These are phyloP conservation scores for Barnettozyma vustinii DNA, from an alignment of 805 yeast genomes.

Conservation along the genomic window DNA sequence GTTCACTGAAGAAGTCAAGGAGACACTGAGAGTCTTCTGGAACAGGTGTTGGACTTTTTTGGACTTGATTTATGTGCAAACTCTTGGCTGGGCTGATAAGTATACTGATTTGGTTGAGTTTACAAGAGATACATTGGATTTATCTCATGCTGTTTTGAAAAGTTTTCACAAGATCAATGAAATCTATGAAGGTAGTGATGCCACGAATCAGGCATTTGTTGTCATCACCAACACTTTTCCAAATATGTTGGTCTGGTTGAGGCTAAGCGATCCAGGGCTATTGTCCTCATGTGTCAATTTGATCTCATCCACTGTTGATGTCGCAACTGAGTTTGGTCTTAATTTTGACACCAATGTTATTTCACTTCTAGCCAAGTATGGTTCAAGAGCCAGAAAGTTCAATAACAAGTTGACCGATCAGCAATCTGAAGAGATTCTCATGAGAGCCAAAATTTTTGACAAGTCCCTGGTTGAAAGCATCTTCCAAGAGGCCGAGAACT, in stretches of 20 bases:
- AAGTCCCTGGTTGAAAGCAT: conserved; percentile 48
- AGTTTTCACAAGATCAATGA: conserved; percentile 49
- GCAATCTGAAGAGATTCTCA: conserved; percentile 59
- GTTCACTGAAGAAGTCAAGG: conserved; percentile 22
- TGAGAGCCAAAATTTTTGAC: conserved; percentile 55
- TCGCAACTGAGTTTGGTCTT: conserved; percentile 52
- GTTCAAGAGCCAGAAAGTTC: conserved; percentile 57
- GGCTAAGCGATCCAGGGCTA: conserved; percentile 74
- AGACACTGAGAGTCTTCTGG: conserved; percentile 53
- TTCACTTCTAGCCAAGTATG: conserved; percentile 55
- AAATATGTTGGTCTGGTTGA: conserved; percentile 71
- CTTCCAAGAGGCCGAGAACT: conserved; percentile 35
- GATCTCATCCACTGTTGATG: conserved; percentile 58
- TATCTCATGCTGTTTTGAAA: conserved; percentile 62
- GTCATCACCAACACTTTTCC: conserved; percentile 58
- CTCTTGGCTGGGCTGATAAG: conserved; percentile 69
- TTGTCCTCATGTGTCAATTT: conserved; percentile 67
- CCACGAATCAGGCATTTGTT: conserved; percentile 35
- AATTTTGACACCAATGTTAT: conserved; percentile 48
- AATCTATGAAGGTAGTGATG: conserved; percentile 20
- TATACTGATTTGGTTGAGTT: conserved; percentile 66
- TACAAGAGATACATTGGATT: conserved; percentile 80
- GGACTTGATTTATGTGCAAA: conserved; percentile 58
- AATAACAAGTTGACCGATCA: conserved; percentile 65
- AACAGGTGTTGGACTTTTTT: conserved; percentile 64